These are phyloP conservation scores for Kregervanrija delftensis DNA, from an alignment of 805 yeast genomes.

Conservation along the genomic window DNA sequence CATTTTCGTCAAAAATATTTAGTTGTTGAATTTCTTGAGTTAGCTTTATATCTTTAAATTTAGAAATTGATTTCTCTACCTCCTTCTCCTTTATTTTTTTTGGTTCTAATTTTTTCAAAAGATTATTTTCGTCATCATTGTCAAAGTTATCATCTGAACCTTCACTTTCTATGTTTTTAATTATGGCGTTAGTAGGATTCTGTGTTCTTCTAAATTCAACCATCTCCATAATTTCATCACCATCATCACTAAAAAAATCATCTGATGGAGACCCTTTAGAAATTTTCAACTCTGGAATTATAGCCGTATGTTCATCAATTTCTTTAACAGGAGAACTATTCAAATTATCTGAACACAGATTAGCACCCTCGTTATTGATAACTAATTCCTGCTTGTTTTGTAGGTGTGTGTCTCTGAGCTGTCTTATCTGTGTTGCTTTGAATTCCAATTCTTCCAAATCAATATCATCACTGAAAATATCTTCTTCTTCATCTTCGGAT, in stretches of 20 bases:
- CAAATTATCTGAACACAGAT: no score
- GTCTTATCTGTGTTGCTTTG: slow-evolving; percentile 8
- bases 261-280: slow-evolving; percentile 3
- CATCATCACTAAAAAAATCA: slow-evolving; percentile 23
- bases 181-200: neutral
- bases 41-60: slow-evolving; percentile 18
- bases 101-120: slow-evolving; percentile 28
- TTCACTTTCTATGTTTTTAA: neutral
- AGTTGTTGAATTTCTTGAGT: slow-evolving; percentile 9
- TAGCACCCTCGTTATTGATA: no score
- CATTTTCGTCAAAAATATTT: slow-evolving; percentile 9
- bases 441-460: slow-evolving; percentile 25
- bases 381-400: no score
- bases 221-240: slow-evolving; percentile 17
- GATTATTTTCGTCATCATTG: slow-evolving; percentile 1
- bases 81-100: slow-evolving; percentile 15
- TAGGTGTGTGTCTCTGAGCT: neutral
- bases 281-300: neutral
- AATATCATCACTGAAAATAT: slow-evolving; percentile 25
- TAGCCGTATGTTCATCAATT: no score
- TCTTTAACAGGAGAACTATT: no score
- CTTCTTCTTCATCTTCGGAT: slow-evolving; percentile 7
- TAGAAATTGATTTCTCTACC: neutral
- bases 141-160: neutral
- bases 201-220: neutral